A percentile compares a stretch with the other conserved stretches of the same genome.
Conservation (phyloP, 208 protist species). For the Trypanosoma melophagium region DNA sequence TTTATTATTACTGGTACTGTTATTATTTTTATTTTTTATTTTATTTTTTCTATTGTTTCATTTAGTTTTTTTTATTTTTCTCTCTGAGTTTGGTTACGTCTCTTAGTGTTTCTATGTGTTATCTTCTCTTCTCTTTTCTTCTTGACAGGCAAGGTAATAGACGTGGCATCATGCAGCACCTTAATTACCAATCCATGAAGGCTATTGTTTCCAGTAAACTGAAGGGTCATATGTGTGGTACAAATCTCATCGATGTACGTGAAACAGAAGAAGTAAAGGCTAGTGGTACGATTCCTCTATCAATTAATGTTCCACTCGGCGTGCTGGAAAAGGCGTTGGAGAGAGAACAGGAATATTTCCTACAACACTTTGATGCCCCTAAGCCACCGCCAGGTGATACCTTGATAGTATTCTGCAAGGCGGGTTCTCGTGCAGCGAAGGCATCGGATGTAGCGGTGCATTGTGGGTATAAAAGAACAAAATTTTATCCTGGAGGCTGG, state of each 20-base stretch:
- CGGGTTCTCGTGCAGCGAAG: constrained; percentile 53
- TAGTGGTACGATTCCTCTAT: constrained; percentile 51
- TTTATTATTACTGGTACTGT: too few species aligned
- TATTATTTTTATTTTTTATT: too few species aligned
- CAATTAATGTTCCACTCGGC: constrained; percentile 63
- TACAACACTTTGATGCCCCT: constrained; percentile 30
- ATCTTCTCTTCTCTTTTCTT: neutral
- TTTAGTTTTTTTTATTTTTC: too few species aligned
- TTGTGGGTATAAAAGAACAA: constrained; percentile 56
- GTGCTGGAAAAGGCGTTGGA: constrained; percentile 50
- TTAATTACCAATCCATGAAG: constrained; percentile 59
- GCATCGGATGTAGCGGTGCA: constrained; percentile 35
- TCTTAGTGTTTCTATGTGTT: too few species aligned
- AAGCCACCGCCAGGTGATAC: constrained; percentile 50
- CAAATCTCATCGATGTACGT: constrained; percentile 67
- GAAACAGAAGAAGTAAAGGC: constrained; percentile 45
- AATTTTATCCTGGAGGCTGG: constrained; percentile 76
- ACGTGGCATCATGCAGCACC: too few species aligned
- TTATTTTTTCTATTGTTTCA: too few species aligned
- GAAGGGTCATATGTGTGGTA: constrained; percentile 20
- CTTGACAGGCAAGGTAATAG: too few species aligned
- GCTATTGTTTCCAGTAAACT: constrained; percentile 53
- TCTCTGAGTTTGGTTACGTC: too few species aligned
- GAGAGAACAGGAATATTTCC: constrained; percentile 42
- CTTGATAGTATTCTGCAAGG: constrained; percentile 72